Evolutionary conservation across 805 yeast genomes (phyloP).

Genomic region (Zygoascus flipseniorum): DNA sequence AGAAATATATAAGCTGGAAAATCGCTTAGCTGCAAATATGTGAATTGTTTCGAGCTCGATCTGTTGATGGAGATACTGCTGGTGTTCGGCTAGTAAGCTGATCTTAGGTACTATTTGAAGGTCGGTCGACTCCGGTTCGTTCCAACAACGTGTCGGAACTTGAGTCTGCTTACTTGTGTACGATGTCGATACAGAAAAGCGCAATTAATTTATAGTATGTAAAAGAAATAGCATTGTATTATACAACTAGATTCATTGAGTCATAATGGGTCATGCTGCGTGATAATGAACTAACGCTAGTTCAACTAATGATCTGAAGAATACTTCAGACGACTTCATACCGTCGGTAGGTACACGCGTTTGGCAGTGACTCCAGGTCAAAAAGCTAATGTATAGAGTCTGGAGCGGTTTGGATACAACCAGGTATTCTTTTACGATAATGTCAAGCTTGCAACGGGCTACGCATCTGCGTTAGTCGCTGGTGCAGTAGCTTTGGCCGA

Average conservation of each 20-base stretch:
- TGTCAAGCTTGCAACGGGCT: slow-evolving; percentile 25
- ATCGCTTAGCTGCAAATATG: too few species aligned
- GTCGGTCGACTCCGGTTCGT: too few species aligned
- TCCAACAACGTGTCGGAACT: too few species aligned
- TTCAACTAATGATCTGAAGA: slow-evolving; percentile 24
- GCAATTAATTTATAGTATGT: slow-evolving; percentile 18
- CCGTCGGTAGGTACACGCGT: slow-evolving; percentile 16
- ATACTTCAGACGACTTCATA: slow-evolving; percentile 25
- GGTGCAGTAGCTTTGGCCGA: slow-evolving; percentile 23
- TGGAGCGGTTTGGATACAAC: slow-evolving; percentile 20
- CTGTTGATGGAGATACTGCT: too few species aligned
- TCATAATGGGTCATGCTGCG: too few species aligned
- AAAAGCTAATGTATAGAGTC: slow-evolving; percentile 8
- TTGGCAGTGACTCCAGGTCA: too few species aligned
- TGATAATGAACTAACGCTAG: slow-evolving; percentile 8
- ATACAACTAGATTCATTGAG: not conserved
- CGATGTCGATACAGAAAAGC: slow-evolving; percentile 10
- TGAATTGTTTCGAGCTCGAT: too few species aligned
- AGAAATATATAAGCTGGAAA: too few species aligned
- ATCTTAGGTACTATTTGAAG: too few species aligned
- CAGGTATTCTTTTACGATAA: slow-evolving; percentile 20
- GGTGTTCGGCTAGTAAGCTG: too few species aligned
- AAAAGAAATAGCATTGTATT: not conserved
- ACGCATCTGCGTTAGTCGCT: slow-evolving; percentile 23
- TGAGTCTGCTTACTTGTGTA: too few species aligned